phyloP scores from a whole-genome alignment of 331 rosid species.

The Ulmus americana region DNA sequence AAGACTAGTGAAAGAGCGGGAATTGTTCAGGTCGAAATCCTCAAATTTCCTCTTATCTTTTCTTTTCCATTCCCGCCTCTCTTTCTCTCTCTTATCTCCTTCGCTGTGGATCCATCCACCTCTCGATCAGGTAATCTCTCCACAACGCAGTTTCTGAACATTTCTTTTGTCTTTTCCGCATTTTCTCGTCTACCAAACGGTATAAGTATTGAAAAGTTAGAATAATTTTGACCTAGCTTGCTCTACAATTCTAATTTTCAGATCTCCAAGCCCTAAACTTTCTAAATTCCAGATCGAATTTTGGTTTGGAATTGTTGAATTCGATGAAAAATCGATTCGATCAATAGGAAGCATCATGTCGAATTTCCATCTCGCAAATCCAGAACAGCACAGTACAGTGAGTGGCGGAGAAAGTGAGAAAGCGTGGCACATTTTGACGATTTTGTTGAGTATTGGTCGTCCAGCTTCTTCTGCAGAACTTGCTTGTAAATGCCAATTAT shows the following conservation, averaged over 20 bases:
- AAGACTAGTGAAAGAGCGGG: not conserved
- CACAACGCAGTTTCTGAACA: too few relatives aligned
- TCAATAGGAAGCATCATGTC: constrained; percentile 2
- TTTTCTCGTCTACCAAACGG: not conserved
- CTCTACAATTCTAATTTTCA: too few relatives aligned
- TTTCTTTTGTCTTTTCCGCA: not conserved
- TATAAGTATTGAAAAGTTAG: not conserved
- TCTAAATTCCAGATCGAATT: not conserved
- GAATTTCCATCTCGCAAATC: not conserved
- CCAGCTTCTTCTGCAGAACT: constrained; percentile 23
- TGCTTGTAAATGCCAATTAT: constrained; percentile 18
- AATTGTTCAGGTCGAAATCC: not conserved
- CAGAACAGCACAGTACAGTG: not conserved
- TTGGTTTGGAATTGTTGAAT: not conserved
- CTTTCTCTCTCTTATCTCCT: not conserved
- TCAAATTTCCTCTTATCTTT: not conserved
- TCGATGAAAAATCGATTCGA: not conserved
- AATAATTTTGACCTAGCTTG: not conserved
- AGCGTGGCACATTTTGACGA: constrained; percentile 34
- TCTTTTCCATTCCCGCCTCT: not conserved
- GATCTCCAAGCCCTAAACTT: not conserved
- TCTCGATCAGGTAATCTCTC: too few relatives aligned
- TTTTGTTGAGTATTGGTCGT: constrained; percentile 21
- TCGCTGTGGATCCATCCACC: too few relatives aligned
- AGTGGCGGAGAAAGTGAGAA: constrained; percentile 25